Evolutionary conservation across 768 basidiomycete genomes (phyloP).

Genomic region (Leccinum pellstonianum): DNA sequence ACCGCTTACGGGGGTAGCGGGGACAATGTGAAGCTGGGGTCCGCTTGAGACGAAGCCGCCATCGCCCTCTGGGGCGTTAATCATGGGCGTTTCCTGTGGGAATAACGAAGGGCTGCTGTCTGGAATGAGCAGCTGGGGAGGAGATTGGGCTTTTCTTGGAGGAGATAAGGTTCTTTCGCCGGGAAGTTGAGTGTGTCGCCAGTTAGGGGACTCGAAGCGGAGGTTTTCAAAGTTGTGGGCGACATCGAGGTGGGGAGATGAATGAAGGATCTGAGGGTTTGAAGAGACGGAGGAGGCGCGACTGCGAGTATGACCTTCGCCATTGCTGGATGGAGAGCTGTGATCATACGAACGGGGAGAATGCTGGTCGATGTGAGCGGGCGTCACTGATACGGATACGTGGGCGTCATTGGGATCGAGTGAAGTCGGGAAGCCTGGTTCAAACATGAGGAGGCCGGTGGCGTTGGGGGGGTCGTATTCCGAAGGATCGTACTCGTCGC

Average conservation of each 20-base stretch:
- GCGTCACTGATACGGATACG: slow-evolving; percentile 42
- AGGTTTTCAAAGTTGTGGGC: slow-evolving; percentile 59
- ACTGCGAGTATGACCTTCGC: slow-evolving; percentile 49
- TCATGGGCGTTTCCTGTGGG: slow-evolving; percentile 47
- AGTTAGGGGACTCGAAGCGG: slow-evolving; percentile 63
- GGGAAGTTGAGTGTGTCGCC: slow-evolving; percentile 50
- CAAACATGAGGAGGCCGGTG: slow-evolving; percentile 57
- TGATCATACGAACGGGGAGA: slow-evolving; percentile 54
- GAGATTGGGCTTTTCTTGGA: slow-evolving; percentile 60
- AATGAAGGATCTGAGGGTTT: slow-evolving; percentile 41
- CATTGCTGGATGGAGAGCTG: slow-evolving; percentile 62
- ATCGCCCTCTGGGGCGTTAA: slow-evolving; percentile 62
- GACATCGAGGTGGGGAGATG: slow-evolving; percentile 58
- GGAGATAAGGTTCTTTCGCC: slow-evolving; percentile 37
- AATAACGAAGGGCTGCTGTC: slow-evolving; percentile 46
- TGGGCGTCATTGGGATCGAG: slow-evolving; percentile 31
- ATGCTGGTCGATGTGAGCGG: slow-evolving; percentile 34
- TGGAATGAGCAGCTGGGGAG: slow-evolving; percentile 58
- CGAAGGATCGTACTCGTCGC: slow-evolving; percentile 66
- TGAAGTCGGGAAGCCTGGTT: slow-evolving; percentile 43
- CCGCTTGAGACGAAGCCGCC: slow-evolving; percentile 47
- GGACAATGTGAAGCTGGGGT: slow-evolving; percentile 75
- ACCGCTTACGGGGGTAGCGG: slow-evolving; percentile 76
- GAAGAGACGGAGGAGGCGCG: slow-evolving; percentile 72
- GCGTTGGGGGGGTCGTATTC: slow-evolving; percentile 65